Conservation (phyloP, 768 basidiomycete genomes). For the Neoboletus brunneissimus region DNA sequence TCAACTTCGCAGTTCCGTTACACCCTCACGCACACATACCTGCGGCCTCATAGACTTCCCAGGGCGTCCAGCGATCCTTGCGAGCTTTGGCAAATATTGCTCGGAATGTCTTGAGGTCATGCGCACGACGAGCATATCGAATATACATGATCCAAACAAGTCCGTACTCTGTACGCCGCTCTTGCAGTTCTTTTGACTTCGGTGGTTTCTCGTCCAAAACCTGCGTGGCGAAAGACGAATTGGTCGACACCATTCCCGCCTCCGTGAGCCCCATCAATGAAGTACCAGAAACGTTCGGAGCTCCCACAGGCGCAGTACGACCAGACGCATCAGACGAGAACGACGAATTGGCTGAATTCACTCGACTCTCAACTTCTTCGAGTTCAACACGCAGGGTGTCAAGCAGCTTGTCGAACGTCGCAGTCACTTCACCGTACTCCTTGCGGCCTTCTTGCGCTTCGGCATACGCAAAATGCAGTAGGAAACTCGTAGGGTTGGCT, state of each 20-base stretch:
- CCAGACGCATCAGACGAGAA: conserved; percentile 37
- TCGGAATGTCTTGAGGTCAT: conserved; percentile 79
- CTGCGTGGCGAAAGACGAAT: conserved; percentile 51
- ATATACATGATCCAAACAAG: conserved; percentile 89
- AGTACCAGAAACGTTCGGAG: conserved; percentile 11
- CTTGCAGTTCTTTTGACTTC: conserved; percentile 52
- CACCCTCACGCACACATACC: conserved; percentile 43
- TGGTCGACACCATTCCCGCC: conserved; percentile 36
- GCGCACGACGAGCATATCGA: conserved; percentile 85
- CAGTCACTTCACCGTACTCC: conserved; percentile 66
- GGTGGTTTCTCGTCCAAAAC: conserved; percentile 50
- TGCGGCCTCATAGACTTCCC: conserved; percentile 93
- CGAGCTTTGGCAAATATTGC: conserved; percentile 79
- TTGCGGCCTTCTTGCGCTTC: conserved; percentile 68
- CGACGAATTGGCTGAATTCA: conserved; percentile 38
- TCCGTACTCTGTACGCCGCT: conserved; percentile 65
- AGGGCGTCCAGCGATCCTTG: conserved; percentile 70
- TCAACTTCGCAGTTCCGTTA: conserved; percentile 3
- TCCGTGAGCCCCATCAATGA: conserved; percentile 21
- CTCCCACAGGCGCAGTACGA: conserved; percentile 26
- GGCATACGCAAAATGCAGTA: conserved; percentile 86
- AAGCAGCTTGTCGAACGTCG: conserved; percentile 71
- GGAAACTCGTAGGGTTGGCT: conserved; percentile 84
- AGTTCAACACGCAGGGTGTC: conserved; percentile 60
- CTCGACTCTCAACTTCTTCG: conserved; percentile 52